These are phyloP conservation scores for Trichodelitschia bisporula DNA, from an alignment of 495 filamentous ascomycete genomes.

Conservation along the genomic window DNA sequence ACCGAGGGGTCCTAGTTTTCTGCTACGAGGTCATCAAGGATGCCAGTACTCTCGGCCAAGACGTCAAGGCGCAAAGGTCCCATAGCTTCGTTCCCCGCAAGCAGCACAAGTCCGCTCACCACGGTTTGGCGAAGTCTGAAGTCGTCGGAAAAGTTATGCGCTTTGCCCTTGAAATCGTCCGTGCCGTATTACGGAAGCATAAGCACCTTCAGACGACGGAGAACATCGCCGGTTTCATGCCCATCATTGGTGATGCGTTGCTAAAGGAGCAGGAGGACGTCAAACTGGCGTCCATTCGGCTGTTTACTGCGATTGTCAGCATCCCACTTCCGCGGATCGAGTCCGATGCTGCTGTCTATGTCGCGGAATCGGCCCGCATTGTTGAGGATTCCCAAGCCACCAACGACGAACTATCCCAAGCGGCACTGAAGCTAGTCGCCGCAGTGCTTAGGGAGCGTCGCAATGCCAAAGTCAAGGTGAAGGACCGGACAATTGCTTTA, in stretches of 20 bases:
- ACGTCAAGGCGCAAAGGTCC: too few species aligned
- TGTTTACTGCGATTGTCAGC: slow-evolving; percentile 65
- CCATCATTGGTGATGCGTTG: slow-evolving; percentile 67
- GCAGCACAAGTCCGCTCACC: slow-evolving; percentile 31
- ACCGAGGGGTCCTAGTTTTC: slow-evolving; percentile 61
- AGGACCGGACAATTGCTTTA: slow-evolving; percentile 57
- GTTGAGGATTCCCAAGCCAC: slow-evolving; percentile 55
- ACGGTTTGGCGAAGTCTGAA: too few species aligned
- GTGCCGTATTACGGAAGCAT: slow-evolving; percentile 57
- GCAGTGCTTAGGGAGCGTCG: slow-evolving; percentile 63
- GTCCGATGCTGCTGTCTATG: slow-evolving; percentile 46
- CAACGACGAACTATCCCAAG: slow-evolving; percentile 57
- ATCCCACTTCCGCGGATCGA: slow-evolving; percentile 51
- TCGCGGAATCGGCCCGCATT: slow-evolving; percentile 57
- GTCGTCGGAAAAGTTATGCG: slow-evolving; percentile 62
- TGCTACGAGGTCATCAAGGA: slow-evolving; percentile 84
- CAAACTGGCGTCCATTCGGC: slow-evolving; percentile 55
- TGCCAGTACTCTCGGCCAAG: too few species aligned
- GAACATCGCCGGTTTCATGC: slow-evolving; percentile 65
- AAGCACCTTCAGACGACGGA: slow-evolving; percentile 48
- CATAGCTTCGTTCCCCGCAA: too few species aligned
- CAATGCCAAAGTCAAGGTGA: slow-evolving; percentile 49
- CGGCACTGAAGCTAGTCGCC: slow-evolving; percentile 64
- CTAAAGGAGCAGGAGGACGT: slow-evolving; percentile 71
- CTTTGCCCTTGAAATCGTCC: slow-evolving; percentile 69